Percentiles rank a stretch among this genome's conserved stretches.
phyloP scores from a whole-genome alignment of 2,329 filamentous ascomycete species.

The Volutella citrinella region DNA sequence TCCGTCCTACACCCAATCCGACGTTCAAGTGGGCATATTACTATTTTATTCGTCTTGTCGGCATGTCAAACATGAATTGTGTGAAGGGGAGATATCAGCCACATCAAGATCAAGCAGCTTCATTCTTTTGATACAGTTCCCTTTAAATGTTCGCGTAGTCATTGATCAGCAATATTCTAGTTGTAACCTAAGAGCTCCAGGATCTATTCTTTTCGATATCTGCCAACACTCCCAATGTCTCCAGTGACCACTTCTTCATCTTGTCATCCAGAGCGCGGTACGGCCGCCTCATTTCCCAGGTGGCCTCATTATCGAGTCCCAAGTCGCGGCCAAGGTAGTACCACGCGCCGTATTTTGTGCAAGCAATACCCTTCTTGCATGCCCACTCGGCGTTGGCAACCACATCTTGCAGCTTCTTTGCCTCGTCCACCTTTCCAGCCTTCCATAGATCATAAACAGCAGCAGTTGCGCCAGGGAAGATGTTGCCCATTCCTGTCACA shows the following conservation, averaged over 20 bases:
- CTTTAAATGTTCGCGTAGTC: too few relatives aligned
- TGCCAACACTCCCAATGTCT: slow-evolving; percentile 37
- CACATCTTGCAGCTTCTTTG: slow-evolving; percentile 36
- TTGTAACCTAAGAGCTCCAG: slow-evolving; percentile 4
- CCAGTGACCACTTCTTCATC: slow-evolving; percentile 40
- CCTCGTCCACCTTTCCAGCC: slow-evolving; percentile 35
- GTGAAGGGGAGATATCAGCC: too few relatives aligned
- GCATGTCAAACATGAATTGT: too few relatives aligned
- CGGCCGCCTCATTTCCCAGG: slow-evolving; percentile 42
- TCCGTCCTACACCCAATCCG: too few relatives aligned
- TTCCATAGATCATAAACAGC: slow-evolving; percentile 40
- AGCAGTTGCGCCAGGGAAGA: slow-evolving; percentile 42
- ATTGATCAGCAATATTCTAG: too few relatives aligned
- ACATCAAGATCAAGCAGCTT: too few relatives aligned
- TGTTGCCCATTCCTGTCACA: slow-evolving; percentile 44
- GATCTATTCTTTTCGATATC: slow-evolving; percentile 26
- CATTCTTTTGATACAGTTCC: too few relatives aligned
- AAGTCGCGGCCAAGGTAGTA: slow-evolving; percentile 37
- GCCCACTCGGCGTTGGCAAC: slow-evolving; percentile 48
- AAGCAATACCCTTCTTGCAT: slow-evolving; percentile 46
- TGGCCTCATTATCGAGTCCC: slow-evolving; percentile 31
- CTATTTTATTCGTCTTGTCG: too few relatives aligned
- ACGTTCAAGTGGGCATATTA: too few relatives aligned
- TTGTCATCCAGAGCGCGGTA: slow-evolving; percentile 37
- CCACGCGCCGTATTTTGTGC: slow-evolving; percentile 45